These are phyloP conservation scores for Tolypocladium endophyticum DNA, from an alignment of 2,329 filamentous ascomycete species.

Conservation along the genomic window DNA sequence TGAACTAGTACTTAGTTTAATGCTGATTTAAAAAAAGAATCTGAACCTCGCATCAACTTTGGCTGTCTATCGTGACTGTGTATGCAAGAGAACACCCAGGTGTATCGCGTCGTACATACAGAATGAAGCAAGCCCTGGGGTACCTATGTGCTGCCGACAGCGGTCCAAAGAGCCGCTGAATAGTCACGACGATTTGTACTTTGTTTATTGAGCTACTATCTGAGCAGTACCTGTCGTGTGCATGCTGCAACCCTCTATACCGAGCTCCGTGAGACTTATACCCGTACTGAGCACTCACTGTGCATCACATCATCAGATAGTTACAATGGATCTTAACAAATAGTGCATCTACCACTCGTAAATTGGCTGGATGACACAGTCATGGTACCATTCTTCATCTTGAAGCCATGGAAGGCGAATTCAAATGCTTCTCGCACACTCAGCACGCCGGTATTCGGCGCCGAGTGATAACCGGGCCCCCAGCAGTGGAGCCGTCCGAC, in stretches of 20 bases:
- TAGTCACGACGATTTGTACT: not conserved
- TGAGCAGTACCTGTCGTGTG: not conserved
- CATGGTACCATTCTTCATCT: not conserved
- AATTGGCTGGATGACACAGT: not conserved
- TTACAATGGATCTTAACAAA: not conserved
- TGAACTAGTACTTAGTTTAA: rapidly evolving
- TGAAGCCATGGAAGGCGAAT: not conserved
- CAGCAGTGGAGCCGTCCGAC: not conserved
- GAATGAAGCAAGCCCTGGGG: not conserved
- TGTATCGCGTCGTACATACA: not conserved
- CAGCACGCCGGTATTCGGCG: not conserved
- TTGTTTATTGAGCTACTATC: not conserved
- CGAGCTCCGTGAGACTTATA: not conserved
- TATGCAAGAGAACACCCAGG: not conserved
- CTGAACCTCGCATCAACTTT: not conserved
- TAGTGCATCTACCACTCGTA: not conserved
- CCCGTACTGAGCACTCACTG: not conserved
- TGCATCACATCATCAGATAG: not conserved
- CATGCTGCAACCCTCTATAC: not conserved
- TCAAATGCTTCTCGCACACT: not conserved
- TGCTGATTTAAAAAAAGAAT: not conserved
- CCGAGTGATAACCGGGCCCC: not conserved
- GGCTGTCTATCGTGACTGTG: not conserved
- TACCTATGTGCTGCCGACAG: not conserved
- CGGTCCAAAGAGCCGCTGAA: too few relatives aligned